Conservation (phyloP, 345 rosid species). For the Ailanthus altissimus region DNA sequence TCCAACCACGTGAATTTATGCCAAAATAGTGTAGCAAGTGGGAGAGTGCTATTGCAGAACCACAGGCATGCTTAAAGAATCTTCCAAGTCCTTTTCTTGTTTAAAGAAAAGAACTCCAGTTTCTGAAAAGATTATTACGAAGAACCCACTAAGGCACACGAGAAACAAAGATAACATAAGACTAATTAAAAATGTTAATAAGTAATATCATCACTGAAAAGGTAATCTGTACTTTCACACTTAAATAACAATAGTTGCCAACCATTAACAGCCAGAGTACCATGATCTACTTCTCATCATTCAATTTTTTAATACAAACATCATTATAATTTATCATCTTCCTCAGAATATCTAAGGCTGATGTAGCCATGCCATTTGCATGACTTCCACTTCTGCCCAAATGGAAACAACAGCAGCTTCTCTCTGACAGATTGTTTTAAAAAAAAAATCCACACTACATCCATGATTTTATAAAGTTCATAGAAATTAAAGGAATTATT, state of each 20-base stretch:
- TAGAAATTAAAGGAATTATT: conserved; percentile 3
- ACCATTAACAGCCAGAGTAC: conserved; percentile 22
- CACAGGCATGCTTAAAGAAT: conserved; percentile 23
- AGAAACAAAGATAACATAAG: conserved; percentile 16
- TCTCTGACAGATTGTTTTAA: conserved; percentile 1
- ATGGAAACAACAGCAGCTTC: conserved; percentile 38
- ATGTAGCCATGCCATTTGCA: conserved; percentile 28
- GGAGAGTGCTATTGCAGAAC: conserved; percentile 8
- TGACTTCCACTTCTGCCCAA: conserved; percentile 20
- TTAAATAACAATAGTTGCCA: conserved; percentile 37
- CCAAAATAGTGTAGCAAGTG: background rate
- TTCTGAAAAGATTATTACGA: conserved; percentile 11
- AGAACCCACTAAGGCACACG: conserved; percentile 17
- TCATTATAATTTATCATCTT: conserved; percentile 9
- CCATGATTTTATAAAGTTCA: background rate
- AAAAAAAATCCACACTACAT: background rate
- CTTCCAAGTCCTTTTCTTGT: conserved; percentile 26
- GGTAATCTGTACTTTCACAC: conserved; percentile 40
- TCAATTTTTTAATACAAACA: conserved; percentile 7
- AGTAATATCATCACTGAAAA: conserved; percentile 27
- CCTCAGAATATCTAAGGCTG: conserved; percentile 33
- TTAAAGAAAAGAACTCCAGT: conserved; percentile 17
- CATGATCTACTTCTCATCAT: conserved; percentile 6
- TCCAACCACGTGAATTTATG: conserved; percentile 27
- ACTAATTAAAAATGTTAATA: conserved; percentile 23